These are phyloP conservation scores for Camelina laxa DNA, from an alignment of 345 rosid genomes.

Conservation along the genomic window DNA sequence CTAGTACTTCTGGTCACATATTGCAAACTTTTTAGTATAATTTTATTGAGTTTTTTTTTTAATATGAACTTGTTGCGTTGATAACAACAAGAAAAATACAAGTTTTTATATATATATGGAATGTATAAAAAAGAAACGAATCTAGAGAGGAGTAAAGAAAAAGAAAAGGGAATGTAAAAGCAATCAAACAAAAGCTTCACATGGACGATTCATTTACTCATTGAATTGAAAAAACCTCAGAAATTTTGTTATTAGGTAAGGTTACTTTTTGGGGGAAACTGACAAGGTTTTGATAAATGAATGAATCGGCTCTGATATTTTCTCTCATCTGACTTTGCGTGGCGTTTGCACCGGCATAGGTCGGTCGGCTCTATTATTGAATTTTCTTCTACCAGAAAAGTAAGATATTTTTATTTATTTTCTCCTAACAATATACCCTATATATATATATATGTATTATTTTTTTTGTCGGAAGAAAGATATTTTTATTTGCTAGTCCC, in stretches of 20 bases:
- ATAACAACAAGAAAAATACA: background rate
- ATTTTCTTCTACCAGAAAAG: background rate
- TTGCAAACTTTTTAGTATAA: background rate
- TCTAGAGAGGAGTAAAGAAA: slow-evolving; percentile 17
- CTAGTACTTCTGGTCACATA: background rate
- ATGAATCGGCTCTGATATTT: slow-evolving; percentile 6
- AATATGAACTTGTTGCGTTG: background rate
- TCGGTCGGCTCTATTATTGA: slow-evolving; percentile 20
- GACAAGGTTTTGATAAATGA: slow-evolving; percentile 31
- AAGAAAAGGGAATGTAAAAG: background rate
- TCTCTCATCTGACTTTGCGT: slow-evolving; percentile 38
- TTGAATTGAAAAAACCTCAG: background rate
- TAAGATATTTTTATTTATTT: background rate
- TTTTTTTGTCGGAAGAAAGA: background rate
- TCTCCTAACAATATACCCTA: too few species aligned
- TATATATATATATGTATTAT: too few species aligned
- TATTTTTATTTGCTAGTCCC: background rate
- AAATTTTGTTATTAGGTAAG: background rate
- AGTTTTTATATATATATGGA: background rate
- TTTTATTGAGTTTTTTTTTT: background rate
- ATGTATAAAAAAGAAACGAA: background rate
- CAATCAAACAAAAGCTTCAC: slow-evolving; percentile 42
- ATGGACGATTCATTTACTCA: slow-evolving; percentile 40
- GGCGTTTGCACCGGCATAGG: slow-evolving; percentile 32
- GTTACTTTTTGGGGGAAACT: slow-evolving; percentile 28